Evolutionary conservation across 305 asterid species (phyloP).

Genomic region (Rubia tinctorum): DNA sequence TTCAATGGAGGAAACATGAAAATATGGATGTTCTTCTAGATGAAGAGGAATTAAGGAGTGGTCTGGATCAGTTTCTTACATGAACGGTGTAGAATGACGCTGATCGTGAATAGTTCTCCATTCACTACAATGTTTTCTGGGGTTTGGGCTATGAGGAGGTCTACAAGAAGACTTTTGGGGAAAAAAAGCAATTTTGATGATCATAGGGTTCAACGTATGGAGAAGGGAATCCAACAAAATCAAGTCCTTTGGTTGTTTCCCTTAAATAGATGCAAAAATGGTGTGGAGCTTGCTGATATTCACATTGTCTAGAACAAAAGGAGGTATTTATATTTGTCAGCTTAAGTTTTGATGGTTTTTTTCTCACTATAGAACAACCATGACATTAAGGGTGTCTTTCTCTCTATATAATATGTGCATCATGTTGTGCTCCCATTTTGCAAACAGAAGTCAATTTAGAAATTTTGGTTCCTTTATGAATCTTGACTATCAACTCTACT

Average conservation of each 20-base stretch:
- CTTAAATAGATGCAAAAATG: no score
- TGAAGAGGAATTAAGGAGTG: slow-evolving; percentile 48
- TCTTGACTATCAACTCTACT: no score
- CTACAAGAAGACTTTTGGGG: slow-evolving; percentile 43
- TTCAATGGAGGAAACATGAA: slow-evolving; percentile 69
- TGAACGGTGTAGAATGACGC: slow-evolving; percentile 36
- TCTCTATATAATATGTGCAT: no score
- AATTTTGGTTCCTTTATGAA: no score
- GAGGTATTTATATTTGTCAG: no score
- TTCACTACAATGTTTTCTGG: slow-evolving; percentile 74
- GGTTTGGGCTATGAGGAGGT: slow-evolving; percentile 45
- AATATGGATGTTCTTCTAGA: slow-evolving; percentile 45
- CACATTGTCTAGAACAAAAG: no score
- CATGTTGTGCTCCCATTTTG: no score
- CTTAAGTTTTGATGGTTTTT: no score
- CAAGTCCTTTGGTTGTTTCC: no score
- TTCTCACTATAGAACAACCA: no score
- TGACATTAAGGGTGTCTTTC: no score
- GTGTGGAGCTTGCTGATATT: slow-evolving; percentile 30
- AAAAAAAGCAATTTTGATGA: slow-evolving; percentile 62
- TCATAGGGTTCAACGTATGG: slow-evolving; percentile 84
- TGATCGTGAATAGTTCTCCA: slow-evolving; percentile 59
- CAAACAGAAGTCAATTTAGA: no score
- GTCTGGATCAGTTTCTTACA: slow-evolving; percentile 50
- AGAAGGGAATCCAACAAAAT: slow-evolving; percentile 42